phyloP scores from a whole-genome alignment of 768 basidiomycete species.

The Suillus decipiens region DNA sequence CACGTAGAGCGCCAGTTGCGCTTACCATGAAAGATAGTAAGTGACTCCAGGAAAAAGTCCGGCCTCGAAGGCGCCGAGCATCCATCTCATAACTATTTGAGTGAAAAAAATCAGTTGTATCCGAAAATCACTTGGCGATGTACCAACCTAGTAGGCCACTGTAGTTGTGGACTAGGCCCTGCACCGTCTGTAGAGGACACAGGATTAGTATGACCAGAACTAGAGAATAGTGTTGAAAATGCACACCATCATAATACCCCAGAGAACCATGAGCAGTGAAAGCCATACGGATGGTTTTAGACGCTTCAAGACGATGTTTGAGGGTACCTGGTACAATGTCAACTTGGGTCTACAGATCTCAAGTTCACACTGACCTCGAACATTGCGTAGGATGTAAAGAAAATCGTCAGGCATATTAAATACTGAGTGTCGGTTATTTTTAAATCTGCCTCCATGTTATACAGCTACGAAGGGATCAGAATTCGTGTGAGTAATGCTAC shows the following conservation, averaged over 20 bases:
- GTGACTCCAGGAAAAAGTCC: slow-evolving; percentile 48
- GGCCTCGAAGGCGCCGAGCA: slow-evolving; percentile 73
- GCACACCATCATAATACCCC: slow-evolving; percentile 76
- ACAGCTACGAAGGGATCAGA: slow-evolving; percentile 46
- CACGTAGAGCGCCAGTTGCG: background rate
- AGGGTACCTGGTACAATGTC: slow-evolving; percentile 50
- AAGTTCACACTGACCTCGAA: slow-evolving; percentile 53
- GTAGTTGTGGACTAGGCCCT: slow-evolving; percentile 71
- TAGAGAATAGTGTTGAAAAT: background rate
- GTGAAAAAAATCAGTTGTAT: slow-evolving; percentile 1
- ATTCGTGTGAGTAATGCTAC: background rate
- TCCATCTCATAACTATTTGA: slow-evolving; percentile 61
- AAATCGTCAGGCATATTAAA: slow-evolving; percentile 59
- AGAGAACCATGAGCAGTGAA: slow-evolving; percentile 68
- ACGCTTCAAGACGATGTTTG: slow-evolving; percentile 71
- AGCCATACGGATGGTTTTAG: slow-evolving; percentile 79
- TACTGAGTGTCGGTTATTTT: slow-evolving; percentile 68
- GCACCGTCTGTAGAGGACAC: slow-evolving; percentile 54
- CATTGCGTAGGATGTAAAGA: slow-evolving; percentile 64
- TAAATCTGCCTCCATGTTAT: slow-evolving; percentile 58
- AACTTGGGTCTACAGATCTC: background rate
- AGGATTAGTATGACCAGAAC: background rate
- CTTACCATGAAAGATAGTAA: slow-evolving; percentile 73
- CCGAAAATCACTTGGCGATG: background rate
- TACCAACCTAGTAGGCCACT: slow-evolving; percentile 64